Conservation (phyloP, 805 yeast genomes). For the Candida anglica region DNA sequence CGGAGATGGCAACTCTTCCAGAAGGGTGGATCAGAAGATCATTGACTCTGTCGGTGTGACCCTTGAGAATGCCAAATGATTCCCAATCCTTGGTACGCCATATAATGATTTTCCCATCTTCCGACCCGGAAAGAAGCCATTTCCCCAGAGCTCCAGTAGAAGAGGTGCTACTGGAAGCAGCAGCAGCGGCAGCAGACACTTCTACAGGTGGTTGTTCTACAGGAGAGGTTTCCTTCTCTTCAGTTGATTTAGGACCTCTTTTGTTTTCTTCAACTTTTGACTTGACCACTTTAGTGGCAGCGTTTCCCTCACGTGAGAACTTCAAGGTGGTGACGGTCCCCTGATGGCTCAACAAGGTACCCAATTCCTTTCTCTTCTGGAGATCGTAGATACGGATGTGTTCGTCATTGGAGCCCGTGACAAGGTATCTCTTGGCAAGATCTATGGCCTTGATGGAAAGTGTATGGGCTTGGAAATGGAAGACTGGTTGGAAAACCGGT, state of each 20-base stretch:
- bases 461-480: slow-evolving; percentile 94
- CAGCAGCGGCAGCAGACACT: background rate
- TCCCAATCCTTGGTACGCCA: slow-evolving; percentile 99
- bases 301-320: slow-evolving; percentile 54
- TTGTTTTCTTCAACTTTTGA: background rate
- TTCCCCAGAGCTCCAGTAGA: slow-evolving; percentile 51
- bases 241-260: background rate
- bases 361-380: slow-evolving; percentile 90
- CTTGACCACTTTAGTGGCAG: slow-evolving; percentile 6
- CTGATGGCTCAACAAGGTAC: slow-evolving; percentile 81
- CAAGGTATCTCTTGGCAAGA: slow-evolving; percentile 76
- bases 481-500: slow-evolving; percentile 84
- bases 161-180: slow-evolving; percentile 1
- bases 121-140: slow-evolving; percentile 90
- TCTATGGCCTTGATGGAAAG: slow-evolving; percentile 84
- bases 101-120: slow-evolving; percentile 82
- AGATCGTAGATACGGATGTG: slow-evolving; percentile 91
- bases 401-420: slow-evolving; percentile 94
- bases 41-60: slow-evolving; percentile 78
- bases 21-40: slow-evolving; percentile 88
- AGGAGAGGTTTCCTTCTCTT: too few species aligned
- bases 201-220: too few species aligned
- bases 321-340: slow-evolving; percentile 80
- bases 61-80: slow-evolving; percentile 78
- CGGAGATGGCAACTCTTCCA: slow-evolving; percentile 86